phyloP scores from a whole-genome alignment of 257 asterid species.

The Ligustrum vulgare region DNA sequence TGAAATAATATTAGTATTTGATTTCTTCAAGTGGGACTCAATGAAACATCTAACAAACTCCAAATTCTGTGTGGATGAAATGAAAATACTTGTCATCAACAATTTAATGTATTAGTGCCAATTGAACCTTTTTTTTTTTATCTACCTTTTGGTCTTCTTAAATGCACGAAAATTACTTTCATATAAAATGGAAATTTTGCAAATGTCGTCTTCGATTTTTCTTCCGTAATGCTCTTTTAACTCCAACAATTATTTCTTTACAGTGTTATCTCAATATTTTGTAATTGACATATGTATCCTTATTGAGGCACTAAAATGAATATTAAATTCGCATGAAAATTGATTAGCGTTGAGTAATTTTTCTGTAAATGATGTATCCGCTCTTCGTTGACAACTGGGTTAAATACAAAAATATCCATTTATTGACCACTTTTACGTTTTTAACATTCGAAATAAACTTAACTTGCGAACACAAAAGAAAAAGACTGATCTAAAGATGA shows the following conservation, averaged over 20 bases:
- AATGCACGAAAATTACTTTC: not conserved
- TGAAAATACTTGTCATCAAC: not conserved
- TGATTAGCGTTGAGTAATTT: too few species aligned
- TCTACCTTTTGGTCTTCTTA: too few species aligned
- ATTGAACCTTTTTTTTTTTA: too few species aligned
- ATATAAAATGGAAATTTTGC: not conserved
- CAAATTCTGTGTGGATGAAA: not conserved
- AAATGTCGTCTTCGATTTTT: not conserved
- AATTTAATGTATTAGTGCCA: not conserved
- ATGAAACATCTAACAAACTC: not conserved
- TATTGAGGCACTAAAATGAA: not conserved
- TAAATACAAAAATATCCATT: not conserved
- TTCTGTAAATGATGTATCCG: not conserved
- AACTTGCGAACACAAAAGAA: not conserved
- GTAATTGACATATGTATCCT: not conserved
- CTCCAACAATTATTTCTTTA: too few species aligned
- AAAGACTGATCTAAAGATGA: too few species aligned
- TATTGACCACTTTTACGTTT: not conserved
- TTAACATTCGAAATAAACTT: too few species aligned
- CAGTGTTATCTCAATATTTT: too few species aligned
- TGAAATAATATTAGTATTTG: not conserved
- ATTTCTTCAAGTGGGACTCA: not conserved
- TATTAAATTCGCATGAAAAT: not conserved
- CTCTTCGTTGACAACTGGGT: not conserved
- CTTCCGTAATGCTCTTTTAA: not conserved